phyloP scores from a whole-genome alignment of 2,329 filamentous ascomycete species.

The Cucurbitaria berberidis region DNA sequence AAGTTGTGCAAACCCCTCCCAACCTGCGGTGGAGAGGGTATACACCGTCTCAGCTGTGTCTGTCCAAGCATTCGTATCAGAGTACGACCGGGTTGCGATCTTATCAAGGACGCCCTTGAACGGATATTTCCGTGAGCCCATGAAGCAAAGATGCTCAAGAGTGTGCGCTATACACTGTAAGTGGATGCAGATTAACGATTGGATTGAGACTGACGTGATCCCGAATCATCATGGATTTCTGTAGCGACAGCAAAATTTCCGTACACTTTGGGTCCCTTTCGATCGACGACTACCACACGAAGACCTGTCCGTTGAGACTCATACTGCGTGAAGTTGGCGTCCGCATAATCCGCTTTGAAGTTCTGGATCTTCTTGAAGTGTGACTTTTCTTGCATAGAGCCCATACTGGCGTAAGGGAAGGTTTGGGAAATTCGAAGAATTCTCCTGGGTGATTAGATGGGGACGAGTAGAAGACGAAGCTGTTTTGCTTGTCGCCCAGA shows the following conservation, averaged over 20 bases:
- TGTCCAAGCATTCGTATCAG: slow-evolving; percentile 95
- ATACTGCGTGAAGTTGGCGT: slow-evolving; percentile 90
- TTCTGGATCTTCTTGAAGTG: slow-evolving; percentile 84
- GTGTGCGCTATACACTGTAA: slow-evolving; percentile 51
- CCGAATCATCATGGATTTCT: slow-evolving; percentile 96
- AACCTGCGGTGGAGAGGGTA: slow-evolving; percentile 91
- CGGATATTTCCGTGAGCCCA: slow-evolving; percentile 86
- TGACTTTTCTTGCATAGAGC: slow-evolving; percentile 47
- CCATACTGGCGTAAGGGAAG: slow-evolving; percentile 32
- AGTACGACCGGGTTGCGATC: slow-evolving; percentile 90
- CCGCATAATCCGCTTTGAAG: slow-evolving; percentile 89
- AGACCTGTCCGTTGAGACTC: slow-evolving; percentile 93
- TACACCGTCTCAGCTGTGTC: slow-evolving; percentile 96
- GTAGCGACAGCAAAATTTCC: slow-evolving; percentile 96
- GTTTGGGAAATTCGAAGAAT: not conserved
- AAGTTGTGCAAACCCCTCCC: slow-evolving; percentile 95
- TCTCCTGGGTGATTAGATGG: not conserved
- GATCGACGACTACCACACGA: slow-evolving; percentile 89
- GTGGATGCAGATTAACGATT: not conserved
- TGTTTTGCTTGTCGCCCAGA: slow-evolving; percentile 8
- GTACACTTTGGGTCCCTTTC: slow-evolving; percentile 85
- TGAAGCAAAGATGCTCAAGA: slow-evolving; percentile 60
- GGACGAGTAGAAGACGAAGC: not conserved
- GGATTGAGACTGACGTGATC: slow-evolving; percentile 62
- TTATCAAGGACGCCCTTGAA: slow-evolving; percentile 97